These are phyloP conservation scores for Rubus parviflorus DNA, from an alignment of 306 rosid species.

Conservation along the genomic window DNA sequence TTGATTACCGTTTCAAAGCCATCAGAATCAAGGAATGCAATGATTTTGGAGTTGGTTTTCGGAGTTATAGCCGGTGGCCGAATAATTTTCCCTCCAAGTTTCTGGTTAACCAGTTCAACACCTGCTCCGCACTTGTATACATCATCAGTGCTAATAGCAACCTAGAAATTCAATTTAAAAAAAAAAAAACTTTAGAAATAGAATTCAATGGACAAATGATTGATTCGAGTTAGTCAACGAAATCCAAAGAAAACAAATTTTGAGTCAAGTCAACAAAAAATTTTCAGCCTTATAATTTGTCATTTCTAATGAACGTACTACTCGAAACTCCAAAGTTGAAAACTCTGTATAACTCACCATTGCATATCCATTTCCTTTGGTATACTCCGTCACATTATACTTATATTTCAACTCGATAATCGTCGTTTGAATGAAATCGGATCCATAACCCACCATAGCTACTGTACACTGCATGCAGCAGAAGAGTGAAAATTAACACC, in stretches of 20 bases:
- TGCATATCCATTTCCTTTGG: slow-evolving; percentile 23
- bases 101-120: background rate
- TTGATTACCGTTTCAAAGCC: slow-evolving; percentile 16
- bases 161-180: background rate
- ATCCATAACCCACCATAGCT: slow-evolving; percentile 23
- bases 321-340: background rate
- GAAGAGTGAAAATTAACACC: background rate
- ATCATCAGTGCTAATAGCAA: slow-evolving; percentile 24
- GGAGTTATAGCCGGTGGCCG: slow-evolving; percentile 12
- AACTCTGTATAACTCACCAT: slow-evolving; percentile 2
- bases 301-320: background rate
- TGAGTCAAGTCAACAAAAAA: background rate
- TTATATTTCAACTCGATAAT: slow-evolving; percentile 22
- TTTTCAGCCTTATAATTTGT: background rate
- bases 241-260: background rate
- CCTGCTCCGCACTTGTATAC: slow-evolving; percentile 18
- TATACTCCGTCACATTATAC: background rate
- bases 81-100: slow-evolving; percentile 14
- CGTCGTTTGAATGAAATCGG: slow-evolving; percentile 7
- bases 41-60: slow-evolving; percentile 14
- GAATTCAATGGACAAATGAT: background rate
- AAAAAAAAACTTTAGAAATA: background rate
- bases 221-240: background rate
- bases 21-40: slow-evolving; percentile 13
- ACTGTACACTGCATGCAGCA: slow-evolving; percentile 6